Evolutionary conservation across 2,329 filamentous ascomycete genomes (phyloP), one percentile per base, ranked within the genome.

Genomic region (Neonectria magnoliae): DNA sequence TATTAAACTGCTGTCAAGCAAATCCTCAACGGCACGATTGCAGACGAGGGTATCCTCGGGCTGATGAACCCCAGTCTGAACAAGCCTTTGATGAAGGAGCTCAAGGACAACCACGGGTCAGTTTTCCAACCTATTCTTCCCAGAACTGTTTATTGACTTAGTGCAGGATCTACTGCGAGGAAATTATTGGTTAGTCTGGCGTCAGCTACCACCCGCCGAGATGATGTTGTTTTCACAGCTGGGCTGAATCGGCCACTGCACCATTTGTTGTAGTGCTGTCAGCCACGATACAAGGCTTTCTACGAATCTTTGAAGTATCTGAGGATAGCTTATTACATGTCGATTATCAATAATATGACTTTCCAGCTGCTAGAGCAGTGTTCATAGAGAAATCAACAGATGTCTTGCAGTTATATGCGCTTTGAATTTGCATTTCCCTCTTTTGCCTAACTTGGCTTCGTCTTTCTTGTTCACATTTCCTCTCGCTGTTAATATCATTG

Each of bases 51-150:
- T 78, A 84, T 96, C 56, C 80, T 97, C 65, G 93, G 93, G 27
- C 93, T 93, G 16, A 92, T 95, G 87, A 89, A 82, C 73, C 84
- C 85, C 65, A 88, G 91, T 75, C 88, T 95, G 76, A 91, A 89
- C 76, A 85, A 86, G 74, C 91, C 92, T 41, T 81, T 97, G 72
- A 90, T 94, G 27, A 13, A 51, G 27, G 47, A 51, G 27, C 47
- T 51, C 16, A 51, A 51, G 47, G 27, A 51, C 10, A 50, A 50
- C 45, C 45, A 50, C n/a, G 45, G 45, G 45, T 50, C 25, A 18
- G 45, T 50, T 22, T 18, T 50, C 25, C 16, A 11, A n/a, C 14
- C 27, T 2, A 31, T 8, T 31, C 8, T 18, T 5, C 25, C 8
- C 7, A 10, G 45, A 18, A 6, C 18, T 31, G 10, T 4, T 29